These are phyloP conservation scores for Seminavis robusta DNA, from an alignment of 108 stramenopile species.

Conservation along the genomic window DNA sequence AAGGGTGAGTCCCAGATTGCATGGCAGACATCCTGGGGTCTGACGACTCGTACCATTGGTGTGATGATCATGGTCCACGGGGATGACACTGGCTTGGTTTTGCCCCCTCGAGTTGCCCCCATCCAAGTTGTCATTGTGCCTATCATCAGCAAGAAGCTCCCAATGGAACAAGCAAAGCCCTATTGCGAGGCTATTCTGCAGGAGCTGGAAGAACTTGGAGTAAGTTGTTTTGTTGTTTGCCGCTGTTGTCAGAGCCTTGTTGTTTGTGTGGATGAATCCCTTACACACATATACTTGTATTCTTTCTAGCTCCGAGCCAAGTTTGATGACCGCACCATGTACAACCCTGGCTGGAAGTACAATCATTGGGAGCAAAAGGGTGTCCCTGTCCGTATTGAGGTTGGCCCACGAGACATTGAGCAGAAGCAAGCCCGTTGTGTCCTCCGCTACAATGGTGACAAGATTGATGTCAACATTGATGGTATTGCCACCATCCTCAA, in stretches of 20 bases:
- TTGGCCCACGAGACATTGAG: conserved; percentile 96
- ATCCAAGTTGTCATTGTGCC: conserved; percentile 96
- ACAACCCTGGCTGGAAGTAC: conserved; percentile 99
- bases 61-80: conserved; percentile 99
- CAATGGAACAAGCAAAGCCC: conserved; percentile 50
- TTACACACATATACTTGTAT: conserved; percentile 3
- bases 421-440: conserved; percentile 74
- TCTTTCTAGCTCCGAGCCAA: conserved; percentile 72
- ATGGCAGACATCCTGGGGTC: conserved; percentile 99
- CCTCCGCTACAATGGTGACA: conserved; percentile 87
- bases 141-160: conserved; percentile 88
- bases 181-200: conserved; percentile 74
- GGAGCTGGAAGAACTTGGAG: conserved; percentile 52
- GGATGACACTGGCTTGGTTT: conserved; percentile 96
- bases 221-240: conserved; percentile 20
- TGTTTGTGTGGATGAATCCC: background rate
- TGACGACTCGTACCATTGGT: conserved; percentile 98
- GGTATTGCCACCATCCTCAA: conserved; percentile 51
- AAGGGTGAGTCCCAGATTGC: conserved; percentile 84
- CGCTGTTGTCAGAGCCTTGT: conserved; percentile 6
- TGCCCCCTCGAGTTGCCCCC: conserved; percentile 96
- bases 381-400: conserved; percentile 97
- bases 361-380: conserved; percentile 99
- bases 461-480: conserved; percentile 75
- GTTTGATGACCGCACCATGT: conserved; percentile 91